Evolutionary conservation across 352 stramenopile genomes (phyloP).

Genomic region (Pythium guiyangense): DNA sequence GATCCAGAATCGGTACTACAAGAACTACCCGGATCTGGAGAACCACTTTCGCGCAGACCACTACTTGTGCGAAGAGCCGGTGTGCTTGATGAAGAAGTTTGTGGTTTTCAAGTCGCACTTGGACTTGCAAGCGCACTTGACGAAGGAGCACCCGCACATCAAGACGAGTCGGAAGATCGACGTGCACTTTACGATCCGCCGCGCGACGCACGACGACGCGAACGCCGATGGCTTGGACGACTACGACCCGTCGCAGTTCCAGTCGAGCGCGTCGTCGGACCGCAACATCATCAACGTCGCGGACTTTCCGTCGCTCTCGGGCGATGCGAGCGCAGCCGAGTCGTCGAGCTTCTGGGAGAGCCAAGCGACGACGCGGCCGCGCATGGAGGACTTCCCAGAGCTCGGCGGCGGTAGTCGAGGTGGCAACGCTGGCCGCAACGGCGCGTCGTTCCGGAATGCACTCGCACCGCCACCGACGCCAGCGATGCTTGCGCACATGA

Average conservation of each 20-base stretch:
- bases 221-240: conserved; percentile 42
- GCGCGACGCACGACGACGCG: conserved; percentile 37
- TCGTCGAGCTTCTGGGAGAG: conserved; percentile 63
- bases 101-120: conserved; percentile 88
- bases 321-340: conserved; percentile 10
- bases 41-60: conserved; percentile 89
- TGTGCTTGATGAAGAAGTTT: conserved; percentile 85
- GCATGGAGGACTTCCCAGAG: conserved; percentile 66
- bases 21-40: conserved; percentile 89
- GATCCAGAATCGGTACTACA: conserved; percentile 89
- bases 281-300: conserved; percentile 78
- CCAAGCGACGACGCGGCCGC: conserved; percentile 40
- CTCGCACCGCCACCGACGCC: conserved; percentile 59
- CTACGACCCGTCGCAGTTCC: conserved; percentile 30
- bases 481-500: conserved; percentile 73
- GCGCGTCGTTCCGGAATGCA: conserved; percentile 58
- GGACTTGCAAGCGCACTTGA: conserved; percentile 81
- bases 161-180: conserved; percentile 85
- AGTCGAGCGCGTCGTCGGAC: conserved; percentile 10
- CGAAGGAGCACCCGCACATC: conserved; percentile 78
- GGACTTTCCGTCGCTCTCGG: conserved; percentile 76
- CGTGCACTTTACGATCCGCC: conserved; percentile 78
- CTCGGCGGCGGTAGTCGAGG: conserved; percentile 20
- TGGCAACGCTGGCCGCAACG: conserved; percentile 9
- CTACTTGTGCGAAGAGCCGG: conserved; percentile 82